Evolutionary conservation across 306 rosid species (phyloP), one percentile per base, ranked within the genome.

Genomic region (Quercus agrifolia): DNA sequence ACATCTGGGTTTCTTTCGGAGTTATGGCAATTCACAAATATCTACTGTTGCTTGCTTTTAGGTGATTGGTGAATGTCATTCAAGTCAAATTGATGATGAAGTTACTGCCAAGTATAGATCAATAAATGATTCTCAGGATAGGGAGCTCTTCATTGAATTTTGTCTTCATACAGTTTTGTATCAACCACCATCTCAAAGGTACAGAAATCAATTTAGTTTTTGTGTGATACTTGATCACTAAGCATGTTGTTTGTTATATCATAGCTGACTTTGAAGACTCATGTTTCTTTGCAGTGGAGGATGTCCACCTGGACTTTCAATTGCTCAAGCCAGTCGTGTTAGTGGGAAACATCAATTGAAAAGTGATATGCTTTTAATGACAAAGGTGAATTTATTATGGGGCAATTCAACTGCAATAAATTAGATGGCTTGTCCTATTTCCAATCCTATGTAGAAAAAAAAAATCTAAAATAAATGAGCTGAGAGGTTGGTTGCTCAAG

Each of bases 51-150:
- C 78, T 79, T 89, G 78, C 15, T 82, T 78, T 79, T 85, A 94
- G 99, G 99, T 92, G 74, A 84, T 86, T 82, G 99, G 97, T 57
- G 95, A 91, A 76, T 91, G 94, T 73, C 92, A 94, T 87, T 83
- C 97, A 56, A 81, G 66, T 49, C 84, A 81, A 81, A 79, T 92
- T 74, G 83, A 82, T 78, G 92, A 86, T 52, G 97, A 90, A 86
- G 86, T 83, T 86, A 86, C 89, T 81, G 87, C 85, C 63, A 91
- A 91, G 85, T 94, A 91, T 88, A 85, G 81, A 85, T 76, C 23
- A 41, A 82, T 90, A 83, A 80, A 74, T 11, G 77, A 77, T 82
- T 72, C 90, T 85, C 85, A 71, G 76, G 97, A 92, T 80, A 90
- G 83, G 78, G 87, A 81, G 55, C 77, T 92, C 76, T 92, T 94